These are phyloP conservation scores for Dalbergia oliveri DNA, from an alignment of 306 rosid species.

Conservation along the genomic window DNA sequence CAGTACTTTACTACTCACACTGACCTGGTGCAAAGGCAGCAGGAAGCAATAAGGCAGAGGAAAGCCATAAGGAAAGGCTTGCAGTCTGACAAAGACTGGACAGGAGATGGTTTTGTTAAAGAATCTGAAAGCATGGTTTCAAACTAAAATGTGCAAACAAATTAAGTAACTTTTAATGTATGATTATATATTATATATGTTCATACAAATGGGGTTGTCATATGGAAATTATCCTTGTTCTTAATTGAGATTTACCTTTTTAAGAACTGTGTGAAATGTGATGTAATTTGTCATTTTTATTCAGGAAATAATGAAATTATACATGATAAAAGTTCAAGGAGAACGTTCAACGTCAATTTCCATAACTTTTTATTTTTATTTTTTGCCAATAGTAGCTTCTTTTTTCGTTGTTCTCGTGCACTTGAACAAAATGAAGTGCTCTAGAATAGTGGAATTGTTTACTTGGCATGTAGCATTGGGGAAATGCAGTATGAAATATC, in stretches of 20 bases:
- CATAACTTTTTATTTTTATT: not conserved
- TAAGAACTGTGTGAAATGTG: conserved; percentile 30
- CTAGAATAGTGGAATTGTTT: not conserved
- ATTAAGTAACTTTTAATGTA: conserved; percentile 1
- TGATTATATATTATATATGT: conserved; percentile 14
- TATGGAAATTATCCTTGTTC: conserved; percentile 34
- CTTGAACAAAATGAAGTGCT: not conserved
- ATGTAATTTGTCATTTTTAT: conserved; percentile 15
- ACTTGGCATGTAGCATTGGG: not conserved
- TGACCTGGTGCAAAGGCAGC: conserved; percentile 86
- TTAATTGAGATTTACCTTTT: conserved; percentile 1
- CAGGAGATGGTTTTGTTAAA: conserved; percentile 95
- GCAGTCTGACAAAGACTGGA: conserved; percentile 95
- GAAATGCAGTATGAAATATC: not conserved
- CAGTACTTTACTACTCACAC: conserved; percentile 90
- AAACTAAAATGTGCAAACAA: conserved; percentile 54
- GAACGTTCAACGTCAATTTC: not conserved
- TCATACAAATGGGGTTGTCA: conserved; percentile 17
- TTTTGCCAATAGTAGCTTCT: not conserved
- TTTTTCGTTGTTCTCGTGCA: not conserved
- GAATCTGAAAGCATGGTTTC: conserved; percentile 99
- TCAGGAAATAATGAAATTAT: conserved; percentile 15
- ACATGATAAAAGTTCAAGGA: not conserved
- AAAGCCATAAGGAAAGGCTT: conserved; percentile 84
- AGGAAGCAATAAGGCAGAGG: conserved; percentile 83